These are phyloP conservation scores for Trifolium fragiferum DNA, from an alignment of 306 rosid genomes.

Conservation along the genomic window DNA sequence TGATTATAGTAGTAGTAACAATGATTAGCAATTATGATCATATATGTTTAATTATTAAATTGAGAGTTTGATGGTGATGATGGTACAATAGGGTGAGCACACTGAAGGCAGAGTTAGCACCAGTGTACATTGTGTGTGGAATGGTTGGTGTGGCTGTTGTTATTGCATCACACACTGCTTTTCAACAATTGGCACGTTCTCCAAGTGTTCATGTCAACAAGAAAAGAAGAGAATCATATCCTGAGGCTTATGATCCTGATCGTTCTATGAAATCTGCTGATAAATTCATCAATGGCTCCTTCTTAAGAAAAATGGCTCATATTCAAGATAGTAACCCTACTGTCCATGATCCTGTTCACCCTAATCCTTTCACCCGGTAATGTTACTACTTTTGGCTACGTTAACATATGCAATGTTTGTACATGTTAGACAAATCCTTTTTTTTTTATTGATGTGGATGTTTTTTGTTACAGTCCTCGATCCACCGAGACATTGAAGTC, in stretches of 20 bases:
- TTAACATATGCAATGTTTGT: too few relatives aligned
- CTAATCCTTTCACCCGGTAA: slow-evolving; percentile 48
- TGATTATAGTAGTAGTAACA: too few relatives aligned
- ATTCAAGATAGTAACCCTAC: slow-evolving; percentile 30
- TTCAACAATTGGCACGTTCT: slow-evolving; percentile 43
- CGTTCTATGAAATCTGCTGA: slow-evolving; percentile 29
- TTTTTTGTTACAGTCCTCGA: slow-evolving; percentile 42
- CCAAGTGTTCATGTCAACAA: slow-evolving; percentile 50
- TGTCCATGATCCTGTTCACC: slow-evolving; percentile 39
- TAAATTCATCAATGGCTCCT: slow-evolving; percentile 50
- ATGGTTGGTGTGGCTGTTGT: slow-evolving; percentile 32
- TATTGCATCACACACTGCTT: slow-evolving; percentile 44
- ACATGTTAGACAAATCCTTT: too few relatives aligned
- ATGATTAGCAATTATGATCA: too few relatives aligned
- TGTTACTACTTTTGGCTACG: too few relatives aligned
- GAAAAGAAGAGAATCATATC: slow-evolving; percentile 42
- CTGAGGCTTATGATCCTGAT: slow-evolving; percentile 49
- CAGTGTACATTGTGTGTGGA: slow-evolving; percentile 42
- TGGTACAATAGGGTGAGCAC: slow-evolving; percentile 20
- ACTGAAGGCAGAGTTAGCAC: slow-evolving; percentile 45
- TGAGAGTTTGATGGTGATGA: not conserved
- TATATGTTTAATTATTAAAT: not conserved
- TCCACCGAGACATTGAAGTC: slow-evolving; percentile 47
- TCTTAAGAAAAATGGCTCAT: slow-evolving; percentile 42
- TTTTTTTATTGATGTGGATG: not conserved